These are phyloP conservation scores for Albophoma yamanashiensis DNA, from an alignment of 2,329 filamentous ascomycete genomes.

Conservation along the genomic window DNA sequence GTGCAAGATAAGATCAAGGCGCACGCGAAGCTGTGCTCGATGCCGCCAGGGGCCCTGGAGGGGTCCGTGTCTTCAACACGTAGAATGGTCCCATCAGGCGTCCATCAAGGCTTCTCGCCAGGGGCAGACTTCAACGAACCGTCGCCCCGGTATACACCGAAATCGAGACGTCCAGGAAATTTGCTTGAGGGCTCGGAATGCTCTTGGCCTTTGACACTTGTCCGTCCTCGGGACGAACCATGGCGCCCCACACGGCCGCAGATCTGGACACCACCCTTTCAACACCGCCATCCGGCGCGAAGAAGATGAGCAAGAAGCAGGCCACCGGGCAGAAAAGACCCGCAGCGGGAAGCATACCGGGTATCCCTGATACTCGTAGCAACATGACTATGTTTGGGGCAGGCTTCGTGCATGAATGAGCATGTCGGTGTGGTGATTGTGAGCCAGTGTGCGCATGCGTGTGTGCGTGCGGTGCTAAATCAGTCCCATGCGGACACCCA, in stretches of 20 bases:
- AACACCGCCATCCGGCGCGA: not conserved
- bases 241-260: constrained; percentile 29
- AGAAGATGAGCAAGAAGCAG: not conserved
- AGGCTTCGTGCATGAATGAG: constrained; percentile 6
- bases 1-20: not conserved
- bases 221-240: constrained; percentile 26
- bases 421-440: not conserved
- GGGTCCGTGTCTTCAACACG: not conserved
- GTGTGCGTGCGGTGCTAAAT: not conserved
- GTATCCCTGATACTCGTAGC: not conserved
- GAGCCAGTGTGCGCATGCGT: not conserved
- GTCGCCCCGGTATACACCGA: constrained; percentile 24
- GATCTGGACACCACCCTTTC: constrained; percentile 21
- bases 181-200: constrained; percentile 16
- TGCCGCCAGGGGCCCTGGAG: not conserved
- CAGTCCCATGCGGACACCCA: not conserved
- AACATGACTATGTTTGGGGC: not conserved
- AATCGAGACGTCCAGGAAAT: constrained; percentile 15
- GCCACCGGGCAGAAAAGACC: constrained; percentile 1
- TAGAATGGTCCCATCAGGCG: not conserved
- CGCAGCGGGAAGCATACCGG: constrained; percentile 17
- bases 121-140: constrained; percentile 14
- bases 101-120: not conserved
- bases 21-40: not conserved
- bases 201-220: constrained; percentile 24